Percentiles rank a stretch among this genome's conserved stretches.
Conservation (phyloP, 345 rosid genomes). For the Melaleuca alternifolia region DNA sequence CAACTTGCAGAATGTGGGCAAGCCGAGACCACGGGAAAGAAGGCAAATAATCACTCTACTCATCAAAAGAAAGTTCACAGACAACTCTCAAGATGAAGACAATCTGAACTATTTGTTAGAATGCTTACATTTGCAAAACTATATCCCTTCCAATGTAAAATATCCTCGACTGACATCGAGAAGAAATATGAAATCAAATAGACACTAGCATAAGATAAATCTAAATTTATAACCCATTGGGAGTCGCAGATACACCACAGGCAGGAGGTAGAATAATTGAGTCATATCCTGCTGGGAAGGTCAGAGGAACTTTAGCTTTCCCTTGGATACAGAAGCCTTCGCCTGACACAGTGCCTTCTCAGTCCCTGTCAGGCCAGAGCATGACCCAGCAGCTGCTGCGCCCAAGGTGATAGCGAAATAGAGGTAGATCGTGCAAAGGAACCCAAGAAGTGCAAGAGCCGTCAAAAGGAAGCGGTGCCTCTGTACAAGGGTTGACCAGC, state of each 20-base stretch:
- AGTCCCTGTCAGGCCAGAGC: conserved; percentile 60
- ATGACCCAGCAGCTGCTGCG: conserved; percentile 33
- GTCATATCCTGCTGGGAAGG: background rate
- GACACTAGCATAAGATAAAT: background rate
- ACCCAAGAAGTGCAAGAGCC: conserved; percentile 60
- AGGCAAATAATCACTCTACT: background rate
- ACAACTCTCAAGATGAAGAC: background rate
- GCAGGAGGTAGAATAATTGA: background rate
- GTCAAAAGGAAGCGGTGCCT: conserved; percentile 89
- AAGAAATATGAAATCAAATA: background rate
- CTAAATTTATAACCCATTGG: background rate
- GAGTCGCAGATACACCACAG: background rate
- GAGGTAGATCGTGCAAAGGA: conserved; percentile 81
- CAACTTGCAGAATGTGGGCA: background rate
- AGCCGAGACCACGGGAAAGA: background rate
- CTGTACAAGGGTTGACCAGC: conserved; percentile 57
- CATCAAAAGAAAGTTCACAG: background rate
- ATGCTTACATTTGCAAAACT: background rate
- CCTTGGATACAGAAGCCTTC: conserved; percentile 31
- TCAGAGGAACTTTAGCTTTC: conserved; percentile 43
- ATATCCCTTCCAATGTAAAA: background rate
- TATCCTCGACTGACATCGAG: background rate
- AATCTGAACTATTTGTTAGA: background rate
- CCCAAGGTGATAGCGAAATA: conserved; percentile 91
- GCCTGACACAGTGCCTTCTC: conserved; percentile 56